Evolutionary conservation across 768 basidiomycete species (phyloP).

Genomic region (Aureoboletus auriporus): DNA sequence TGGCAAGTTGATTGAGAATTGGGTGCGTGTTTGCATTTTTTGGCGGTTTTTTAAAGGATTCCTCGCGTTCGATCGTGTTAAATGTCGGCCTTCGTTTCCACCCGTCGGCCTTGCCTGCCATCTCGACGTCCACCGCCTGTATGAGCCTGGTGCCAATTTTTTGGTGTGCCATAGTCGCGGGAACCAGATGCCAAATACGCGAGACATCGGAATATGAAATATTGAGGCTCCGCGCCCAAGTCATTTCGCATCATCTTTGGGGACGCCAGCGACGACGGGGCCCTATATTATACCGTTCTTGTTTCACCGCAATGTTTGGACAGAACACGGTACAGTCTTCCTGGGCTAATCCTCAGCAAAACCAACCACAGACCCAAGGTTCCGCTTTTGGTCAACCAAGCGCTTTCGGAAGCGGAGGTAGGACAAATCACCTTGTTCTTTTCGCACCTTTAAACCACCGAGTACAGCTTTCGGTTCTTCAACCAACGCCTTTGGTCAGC

Average conservation of each 20-base stretch:
- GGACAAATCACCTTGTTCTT: constrained; percentile 26
- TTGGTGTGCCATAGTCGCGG: constrained; percentile 17
- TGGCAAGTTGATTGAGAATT: constrained; percentile 88
- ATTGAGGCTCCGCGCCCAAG: constrained; percentile 17
- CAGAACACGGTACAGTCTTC: constrained; percentile 48
- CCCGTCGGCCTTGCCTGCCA: constrained; percentile 48
- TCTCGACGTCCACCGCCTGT: constrained; percentile 19
- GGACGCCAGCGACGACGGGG: constrained; percentile 25
- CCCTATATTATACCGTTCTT: constrained; percentile 6
- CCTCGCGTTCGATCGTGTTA: constrained; percentile 77
- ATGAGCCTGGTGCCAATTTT: constrained; percentile 5
- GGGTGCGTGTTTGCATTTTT: constrained; percentile 64
- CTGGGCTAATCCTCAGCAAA: constrained; percentile 67
- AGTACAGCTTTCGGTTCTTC: constrained; percentile 49
- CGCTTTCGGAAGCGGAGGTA: constrained; percentile 56
- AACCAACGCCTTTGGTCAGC: constrained; percentile 58
- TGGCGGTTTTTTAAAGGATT: constrained; percentile 72
- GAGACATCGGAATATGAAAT: constrained; percentile 11
- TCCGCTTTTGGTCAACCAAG: constrained; percentile 69
- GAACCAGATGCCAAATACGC: constrained; percentile 22
- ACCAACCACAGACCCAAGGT: constrained; percentile 50
- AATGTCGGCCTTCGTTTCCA: constrained; percentile 55
- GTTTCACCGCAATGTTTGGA: constrained; percentile 54
- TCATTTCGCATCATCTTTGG: constrained; percentile 9
- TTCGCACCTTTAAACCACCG: constrained; percentile 21